Evolutionary conservation across 2,329 filamentous ascomycete species (phyloP).

Genomic region (Eutypa lata): DNA sequence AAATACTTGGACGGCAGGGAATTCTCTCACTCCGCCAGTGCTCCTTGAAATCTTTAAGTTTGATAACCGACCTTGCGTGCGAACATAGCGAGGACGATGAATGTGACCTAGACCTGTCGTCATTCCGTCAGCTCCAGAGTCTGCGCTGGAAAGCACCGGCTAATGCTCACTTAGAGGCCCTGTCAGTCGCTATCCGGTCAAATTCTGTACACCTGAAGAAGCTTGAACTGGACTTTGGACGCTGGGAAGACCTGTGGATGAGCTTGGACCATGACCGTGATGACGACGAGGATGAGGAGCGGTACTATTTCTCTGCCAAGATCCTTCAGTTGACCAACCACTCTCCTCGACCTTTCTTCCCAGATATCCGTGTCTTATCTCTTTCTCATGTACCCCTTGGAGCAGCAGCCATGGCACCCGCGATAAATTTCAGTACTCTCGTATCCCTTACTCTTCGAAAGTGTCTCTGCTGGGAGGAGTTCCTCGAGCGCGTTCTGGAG

Average conservation of each 20-base stretch:
- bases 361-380: background rate
- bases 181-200: background rate
- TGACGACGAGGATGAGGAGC: background rate
- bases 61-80: background rate
- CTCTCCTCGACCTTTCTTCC: background rate
- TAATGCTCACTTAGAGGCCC: background rate
- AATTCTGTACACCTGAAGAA: background rate
- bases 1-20: background rate
- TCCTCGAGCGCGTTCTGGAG: background rate
- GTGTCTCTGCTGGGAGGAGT: background rate
- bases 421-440: background rate
- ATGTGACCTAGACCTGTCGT: background rate
- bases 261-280: background rate
- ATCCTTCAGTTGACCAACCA: background rate
- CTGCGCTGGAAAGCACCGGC: background rate
- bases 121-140: background rate
- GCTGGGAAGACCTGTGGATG: background rate
- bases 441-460: background rate
- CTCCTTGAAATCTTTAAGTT: background rate
- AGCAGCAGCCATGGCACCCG: background rate
- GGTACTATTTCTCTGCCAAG: background rate
- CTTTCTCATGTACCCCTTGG: background rate
- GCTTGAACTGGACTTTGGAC: background rate
- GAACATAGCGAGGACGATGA: background rate
- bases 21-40: background rate